A percentile compares a stretch with the other conserved stretches of the same genome.
phyloP scores from a whole-genome alignment of 1,284 basidiomycete species.

The Cutaneotrichosporon sp. region DNA sequence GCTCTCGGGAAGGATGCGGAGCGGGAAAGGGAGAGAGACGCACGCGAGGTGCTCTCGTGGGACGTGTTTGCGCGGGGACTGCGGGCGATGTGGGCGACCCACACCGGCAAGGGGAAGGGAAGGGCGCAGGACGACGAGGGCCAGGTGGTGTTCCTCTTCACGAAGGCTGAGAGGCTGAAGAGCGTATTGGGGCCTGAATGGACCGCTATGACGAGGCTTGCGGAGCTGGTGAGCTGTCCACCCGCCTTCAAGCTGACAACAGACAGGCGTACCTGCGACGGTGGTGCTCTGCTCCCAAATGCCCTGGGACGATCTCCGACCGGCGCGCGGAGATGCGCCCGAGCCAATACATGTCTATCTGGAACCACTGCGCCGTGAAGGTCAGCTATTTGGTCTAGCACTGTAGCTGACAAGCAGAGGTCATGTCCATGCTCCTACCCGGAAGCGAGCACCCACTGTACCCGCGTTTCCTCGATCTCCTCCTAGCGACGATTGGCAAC shows the following conservation, averaged over 20 bases:
- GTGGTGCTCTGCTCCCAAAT: constrained; percentile 64
- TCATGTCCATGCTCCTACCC: constrained; percentile 22
- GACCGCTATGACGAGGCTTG: constrained; percentile 64
- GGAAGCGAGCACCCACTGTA: constrained; percentile 55
- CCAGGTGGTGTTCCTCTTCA: constrained; percentile 59
- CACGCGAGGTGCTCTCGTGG: constrained; percentile 55
- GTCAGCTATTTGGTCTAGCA: constrained; percentile 45
- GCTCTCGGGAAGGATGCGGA: constrained; percentile 32
- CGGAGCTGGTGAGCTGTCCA: constrained; percentile 61
- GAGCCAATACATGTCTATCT: constrained; percentile 72
- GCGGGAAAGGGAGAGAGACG: constrained; percentile 24
- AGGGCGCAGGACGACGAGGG: constrained; percentile 38
- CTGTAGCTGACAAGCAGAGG: constrained; percentile 42
- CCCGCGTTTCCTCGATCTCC: constrained; percentile 59
- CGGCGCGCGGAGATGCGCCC: constrained; percentile 62
- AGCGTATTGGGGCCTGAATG: constrained; percentile 61
- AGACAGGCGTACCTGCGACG: constrained; percentile 51
- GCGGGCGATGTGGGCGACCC: constrained; percentile 34
- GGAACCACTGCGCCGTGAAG: constrained; percentile 57
- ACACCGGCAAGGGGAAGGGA: constrained; percentile 23
- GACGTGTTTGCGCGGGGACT: constrained; percentile 66
- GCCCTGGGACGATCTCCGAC: constrained; percentile 70
- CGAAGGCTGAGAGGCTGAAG: constrained; percentile 64
- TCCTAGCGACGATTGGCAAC: constrained; percentile 62
- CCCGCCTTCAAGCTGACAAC: background rate